Conservation (phyloP, 495 filamentous ascomycete species). For the Trypethelium eluteriae region DNA sequence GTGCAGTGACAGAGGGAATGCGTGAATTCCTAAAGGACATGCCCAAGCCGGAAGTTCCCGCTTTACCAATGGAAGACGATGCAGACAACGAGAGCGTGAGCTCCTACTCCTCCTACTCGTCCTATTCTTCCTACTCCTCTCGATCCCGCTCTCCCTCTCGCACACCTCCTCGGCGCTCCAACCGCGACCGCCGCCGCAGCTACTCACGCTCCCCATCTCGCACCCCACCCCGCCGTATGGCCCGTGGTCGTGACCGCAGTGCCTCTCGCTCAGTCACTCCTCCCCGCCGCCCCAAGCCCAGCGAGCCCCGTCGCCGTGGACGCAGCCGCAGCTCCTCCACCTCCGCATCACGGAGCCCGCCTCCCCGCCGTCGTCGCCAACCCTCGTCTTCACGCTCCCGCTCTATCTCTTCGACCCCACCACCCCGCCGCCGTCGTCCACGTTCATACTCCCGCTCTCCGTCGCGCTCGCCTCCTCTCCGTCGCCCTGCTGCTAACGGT, state of each 20-base stretch:
- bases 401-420: slow-evolving; percentile 11
- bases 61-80: slow-evolving; percentile 46
- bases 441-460: slow-evolving; percentile 23
- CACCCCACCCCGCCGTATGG: slow-evolving; percentile 11
- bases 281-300: slow-evolving; percentile 13
- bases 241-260: slow-evolving; percentile 17
- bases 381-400: slow-evolving; percentile 4
- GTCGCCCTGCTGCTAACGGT: not conserved
- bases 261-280: slow-evolving; percentile 21
- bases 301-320: slow-evolving; percentile 18
- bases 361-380: slow-evolving; percentile 2
- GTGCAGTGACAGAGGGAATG: slow-evolving; percentile 90
- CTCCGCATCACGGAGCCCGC: slow-evolving; percentile 21
- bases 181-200: not conserved
- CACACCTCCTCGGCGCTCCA: slow-evolving; percentile 12
- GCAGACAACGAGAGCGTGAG: slow-evolving; percentile 40
- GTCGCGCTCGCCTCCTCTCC: slow-evolving; percentile 12
- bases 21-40: slow-evolving; percentile 78
- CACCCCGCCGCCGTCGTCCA: slow-evolving; percentile 11
- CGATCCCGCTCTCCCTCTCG: slow-evolving; percentile 21
- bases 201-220: slow-evolving; percentile 18
- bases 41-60: slow-evolving; percentile 65
- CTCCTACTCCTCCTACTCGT: slow-evolving; percentile 35
- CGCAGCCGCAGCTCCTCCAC: slow-evolving; percentile 12
- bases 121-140: slow-evolving; percentile 31